Evolutionary conservation across 331 rosid species (phyloP).

Genomic region (Cydonia oblonga): DNA sequence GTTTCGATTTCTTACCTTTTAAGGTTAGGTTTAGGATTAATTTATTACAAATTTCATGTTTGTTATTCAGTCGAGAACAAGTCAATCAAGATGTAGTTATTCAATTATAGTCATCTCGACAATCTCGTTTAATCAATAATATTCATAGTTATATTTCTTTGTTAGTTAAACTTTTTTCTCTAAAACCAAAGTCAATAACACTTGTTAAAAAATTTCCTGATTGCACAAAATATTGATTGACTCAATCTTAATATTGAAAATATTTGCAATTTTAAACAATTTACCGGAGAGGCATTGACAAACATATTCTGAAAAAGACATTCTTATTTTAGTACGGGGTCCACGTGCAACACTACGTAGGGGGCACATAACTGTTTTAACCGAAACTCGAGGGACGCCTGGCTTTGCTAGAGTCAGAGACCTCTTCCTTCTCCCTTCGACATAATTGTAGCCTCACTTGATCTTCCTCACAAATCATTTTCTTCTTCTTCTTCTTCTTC

Average conservation of each 20-base stretch:
- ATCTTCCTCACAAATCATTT: background rate
- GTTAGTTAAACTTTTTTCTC: no score
- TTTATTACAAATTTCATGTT: no score
- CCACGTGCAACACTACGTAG: constrained; percentile 12
- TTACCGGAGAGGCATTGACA: background rate
- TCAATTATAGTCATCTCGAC: no score
- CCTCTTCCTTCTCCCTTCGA: constrained; percentile 5
- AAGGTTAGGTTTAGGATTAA: no score
- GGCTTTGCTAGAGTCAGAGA: background rate
- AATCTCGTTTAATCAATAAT: no score
- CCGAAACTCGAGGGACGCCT: constrained; percentile 14
- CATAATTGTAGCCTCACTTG: background rate
- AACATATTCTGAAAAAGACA: background rate
- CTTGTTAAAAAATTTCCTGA: no score
- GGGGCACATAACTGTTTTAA: constrained; percentile 9
- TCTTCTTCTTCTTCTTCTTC: background rate
- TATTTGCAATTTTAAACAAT: background rate
- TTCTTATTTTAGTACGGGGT: background rate
- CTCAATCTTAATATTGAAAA: background rate
- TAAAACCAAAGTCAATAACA: no score
- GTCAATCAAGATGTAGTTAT: no score
- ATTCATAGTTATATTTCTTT: no score
- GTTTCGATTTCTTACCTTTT: no score
- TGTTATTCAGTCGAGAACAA: no score
- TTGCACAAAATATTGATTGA: no score